Evolutionary conservation across 768 basidiomycete genomes (phyloP).

Genomic region (Paxillus involutus): DNA sequence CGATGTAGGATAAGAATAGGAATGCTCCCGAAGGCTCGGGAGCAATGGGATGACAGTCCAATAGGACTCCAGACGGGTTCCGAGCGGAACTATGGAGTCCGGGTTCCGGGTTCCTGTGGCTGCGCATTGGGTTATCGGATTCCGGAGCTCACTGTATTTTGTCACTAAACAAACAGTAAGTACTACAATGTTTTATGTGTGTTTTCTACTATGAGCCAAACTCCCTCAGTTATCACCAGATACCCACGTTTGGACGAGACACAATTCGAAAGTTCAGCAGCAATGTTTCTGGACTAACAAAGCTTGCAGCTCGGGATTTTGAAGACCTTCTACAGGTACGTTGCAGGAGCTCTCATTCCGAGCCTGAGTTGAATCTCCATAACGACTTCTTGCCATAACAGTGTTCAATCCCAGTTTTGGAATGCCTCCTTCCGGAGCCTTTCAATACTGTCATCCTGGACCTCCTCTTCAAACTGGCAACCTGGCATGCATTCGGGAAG

Average conservation of each 20-base stretch:
- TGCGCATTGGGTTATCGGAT: no score
- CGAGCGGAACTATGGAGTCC: no score
- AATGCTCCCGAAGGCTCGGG: no score
- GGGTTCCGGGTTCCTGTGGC: no score
- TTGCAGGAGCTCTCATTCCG: background rate
- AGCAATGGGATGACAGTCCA: no score
- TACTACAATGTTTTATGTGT: background rate
- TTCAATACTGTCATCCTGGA: slow-evolving; percentile 15
- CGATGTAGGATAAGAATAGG: no score
- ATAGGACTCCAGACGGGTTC: no score
- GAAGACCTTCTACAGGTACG: slow-evolving; percentile 37
- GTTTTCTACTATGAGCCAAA: background rate
- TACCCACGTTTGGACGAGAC: slow-evolving; percentile 32
- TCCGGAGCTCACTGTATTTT: no score
- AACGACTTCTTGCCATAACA: slow-evolving; percentile 21
- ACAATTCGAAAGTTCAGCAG: slow-evolving; percentile 31
- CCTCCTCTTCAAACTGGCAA: slow-evolving; percentile 18
- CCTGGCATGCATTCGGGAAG: slow-evolving; percentile 30
- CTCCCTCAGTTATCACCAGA: slow-evolving; percentile 11
- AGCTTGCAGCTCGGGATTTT: slow-evolving; percentile 37
- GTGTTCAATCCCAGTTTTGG: slow-evolving; percentile 15
- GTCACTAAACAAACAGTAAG: slow-evolving; percentile 26
- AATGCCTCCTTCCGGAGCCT: slow-evolving; percentile 24
- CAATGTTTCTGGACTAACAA: slow-evolving; percentile 34
- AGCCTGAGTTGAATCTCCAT: background rate